Evolutionary conservation across 2,329 filamentous ascomycete genomes (phyloP).

Genomic region (Exophiala viscosa): DNA sequence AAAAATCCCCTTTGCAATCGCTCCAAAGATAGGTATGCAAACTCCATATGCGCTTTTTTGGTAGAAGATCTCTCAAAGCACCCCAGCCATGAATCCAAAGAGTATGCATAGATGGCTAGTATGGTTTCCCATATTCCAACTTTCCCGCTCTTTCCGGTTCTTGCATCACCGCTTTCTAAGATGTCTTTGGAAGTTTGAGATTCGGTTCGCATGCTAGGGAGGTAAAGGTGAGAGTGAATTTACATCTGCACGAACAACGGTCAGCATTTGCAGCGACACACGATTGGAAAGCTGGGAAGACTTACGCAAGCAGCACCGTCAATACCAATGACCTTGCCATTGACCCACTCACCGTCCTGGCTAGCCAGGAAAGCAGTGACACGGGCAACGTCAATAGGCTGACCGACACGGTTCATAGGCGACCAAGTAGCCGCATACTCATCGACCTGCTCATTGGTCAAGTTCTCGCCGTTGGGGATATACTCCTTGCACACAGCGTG

Average conservation of each 20-base stretch:
- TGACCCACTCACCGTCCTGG: conserved; percentile 58
- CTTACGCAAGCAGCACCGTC: conserved; percentile 34
- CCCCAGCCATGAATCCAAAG: no score
- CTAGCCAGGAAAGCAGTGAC: conserved; percentile 55
- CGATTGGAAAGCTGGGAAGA: neutral
- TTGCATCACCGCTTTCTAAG: no score
- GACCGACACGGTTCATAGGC: conserved; percentile 56
- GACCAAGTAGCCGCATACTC: conserved; percentile 37
- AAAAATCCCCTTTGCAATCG: no score
- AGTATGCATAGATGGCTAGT: no score
- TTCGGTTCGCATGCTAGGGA: neutral
- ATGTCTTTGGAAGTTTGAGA: neutral
- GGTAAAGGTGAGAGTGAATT: neutral
- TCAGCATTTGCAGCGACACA: neutral
- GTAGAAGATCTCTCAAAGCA: no score
- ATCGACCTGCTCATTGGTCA: conserved; percentile 26
- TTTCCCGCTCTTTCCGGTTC: no score
- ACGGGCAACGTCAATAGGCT: conserved; percentile 57
- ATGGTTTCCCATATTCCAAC: no score
- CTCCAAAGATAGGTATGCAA: no score
- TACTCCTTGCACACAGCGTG: conserved; percentile 43
- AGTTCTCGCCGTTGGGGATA: conserved; percentile 38
- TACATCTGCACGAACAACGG: neutral
- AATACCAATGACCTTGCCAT: conserved; percentile 38
- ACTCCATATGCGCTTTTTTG: no score